Conservation (phyloP, 139 green algal genomes). For the Penium margaritaceum region DNA sequence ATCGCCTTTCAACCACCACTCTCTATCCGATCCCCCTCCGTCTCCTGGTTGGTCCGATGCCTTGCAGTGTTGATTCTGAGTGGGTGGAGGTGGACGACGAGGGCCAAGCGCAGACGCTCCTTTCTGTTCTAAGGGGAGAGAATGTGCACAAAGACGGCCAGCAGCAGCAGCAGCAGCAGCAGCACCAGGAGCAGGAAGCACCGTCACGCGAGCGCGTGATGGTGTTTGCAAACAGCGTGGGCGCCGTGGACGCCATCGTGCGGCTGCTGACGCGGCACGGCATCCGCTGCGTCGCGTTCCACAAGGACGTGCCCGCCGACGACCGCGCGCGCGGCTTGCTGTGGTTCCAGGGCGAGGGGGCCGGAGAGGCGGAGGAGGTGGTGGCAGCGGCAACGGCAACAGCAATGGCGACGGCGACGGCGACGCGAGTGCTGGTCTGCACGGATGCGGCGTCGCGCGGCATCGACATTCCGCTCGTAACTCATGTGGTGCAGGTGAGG, state of each 20-base stretch:
- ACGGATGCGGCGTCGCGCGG: conserved; percentile 84
- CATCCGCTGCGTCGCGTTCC: conserved; percentile 40
- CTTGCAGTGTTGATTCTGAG: too few relatives aligned
- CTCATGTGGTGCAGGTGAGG: conserved; percentile 43
- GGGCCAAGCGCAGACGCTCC: conserved; percentile 2
- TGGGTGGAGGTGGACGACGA: conserved; percentile 30
- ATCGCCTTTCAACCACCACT: too few relatives aligned
- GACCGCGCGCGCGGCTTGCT: conserved; percentile 52
- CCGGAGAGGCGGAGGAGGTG: too few relatives aligned
- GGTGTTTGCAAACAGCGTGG: conserved; percentile 68
- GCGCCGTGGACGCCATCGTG: conserved; percentile 45
- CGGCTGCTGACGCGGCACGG: conserved; percentile 9
- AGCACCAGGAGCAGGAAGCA: too few relatives aligned
- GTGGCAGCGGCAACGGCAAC: too few relatives aligned
- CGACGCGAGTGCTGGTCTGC: conserved; percentile 88
- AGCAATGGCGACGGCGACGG: too few relatives aligned
- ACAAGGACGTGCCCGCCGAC: conserved; percentile 45
- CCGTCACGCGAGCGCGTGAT: too few relatives aligned
- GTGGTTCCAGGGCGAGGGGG: conserved; percentile 42
- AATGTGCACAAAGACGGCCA: too few relatives aligned
- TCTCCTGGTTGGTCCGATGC: too few relatives aligned
- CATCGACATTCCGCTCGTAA: conserved; percentile 69
- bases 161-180: too few relatives aligned
- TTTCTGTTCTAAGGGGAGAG: too few relatives aligned
- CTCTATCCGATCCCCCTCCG: too few relatives aligned